Percentiles rank a stretch among this genome's conserved stretches.
Evolutionary conservation across 1,284 basidiomycete genomes (phyloP).

Genomic region (Xerocomus alliaceus): DNA sequence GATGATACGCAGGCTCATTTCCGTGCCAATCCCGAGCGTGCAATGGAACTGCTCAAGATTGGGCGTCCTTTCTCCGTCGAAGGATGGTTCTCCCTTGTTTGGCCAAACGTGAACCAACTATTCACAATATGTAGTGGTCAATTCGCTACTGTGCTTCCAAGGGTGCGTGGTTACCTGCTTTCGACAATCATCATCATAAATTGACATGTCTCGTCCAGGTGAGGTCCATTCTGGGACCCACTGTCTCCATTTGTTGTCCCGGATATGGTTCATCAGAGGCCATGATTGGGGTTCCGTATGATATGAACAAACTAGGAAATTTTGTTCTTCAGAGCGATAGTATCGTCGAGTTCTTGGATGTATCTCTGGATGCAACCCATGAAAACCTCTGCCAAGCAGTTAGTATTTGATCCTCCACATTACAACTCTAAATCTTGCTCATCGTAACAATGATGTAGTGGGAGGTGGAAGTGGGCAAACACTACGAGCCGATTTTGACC

Average conservation of each 20-base stretch:
- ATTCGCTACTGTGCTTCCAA: constrained; percentile 22
- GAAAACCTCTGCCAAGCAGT: constrained; percentile 26
- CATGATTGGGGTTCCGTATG: not conserved
- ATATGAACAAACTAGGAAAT: constrained; percentile 1
- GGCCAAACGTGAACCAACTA: constrained; percentile 4
- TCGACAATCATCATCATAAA: not conserved
- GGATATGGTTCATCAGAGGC: constrained; percentile 14
- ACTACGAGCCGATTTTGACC: constrained; percentile 29
- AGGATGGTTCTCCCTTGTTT: constrained; percentile 22
- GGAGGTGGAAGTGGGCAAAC: constrained; percentile 27
- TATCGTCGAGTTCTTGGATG: constrained; percentile 26
- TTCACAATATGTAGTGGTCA: constrained; percentile 19
- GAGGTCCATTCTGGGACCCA: constrained; percentile 19
- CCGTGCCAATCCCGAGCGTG: constrained; percentile 16
- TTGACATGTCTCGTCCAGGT: constrained; percentile 10
- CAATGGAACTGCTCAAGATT: constrained; percentile 20
- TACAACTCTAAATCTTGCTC: not conserved
- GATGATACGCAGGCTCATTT: constrained; percentile 9
- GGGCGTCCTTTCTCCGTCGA: constrained; percentile 18
- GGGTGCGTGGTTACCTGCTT: not conserved
- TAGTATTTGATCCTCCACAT: not conserved
- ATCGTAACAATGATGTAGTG: constrained; percentile 19
- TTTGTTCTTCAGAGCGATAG: constrained; percentile 9
- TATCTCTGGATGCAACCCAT: constrained; percentile 8
- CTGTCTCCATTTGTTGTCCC: constrained; percentile 1